Evolutionary conservation across 257 asterid genomes (phyloP).

Genomic region (Paulownia fortunei): DNA sequence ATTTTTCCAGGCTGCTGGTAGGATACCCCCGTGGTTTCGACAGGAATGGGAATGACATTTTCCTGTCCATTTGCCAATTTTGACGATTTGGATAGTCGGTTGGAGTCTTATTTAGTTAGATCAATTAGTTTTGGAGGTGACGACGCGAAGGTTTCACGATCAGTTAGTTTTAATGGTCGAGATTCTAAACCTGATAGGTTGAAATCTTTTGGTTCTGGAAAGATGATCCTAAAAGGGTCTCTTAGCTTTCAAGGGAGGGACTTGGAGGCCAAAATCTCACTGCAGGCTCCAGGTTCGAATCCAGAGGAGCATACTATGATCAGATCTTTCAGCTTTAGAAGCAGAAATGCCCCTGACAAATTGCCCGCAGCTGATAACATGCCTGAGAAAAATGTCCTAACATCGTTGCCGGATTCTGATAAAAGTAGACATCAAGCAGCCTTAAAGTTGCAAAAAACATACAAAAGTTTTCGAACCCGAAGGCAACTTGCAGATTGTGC

Average conservation of each 20-base stretch:
- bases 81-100: constrained; percentile 49
- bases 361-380: constrained; percentile 22
- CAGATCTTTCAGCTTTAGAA: constrained; percentile 28
- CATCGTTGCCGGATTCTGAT: constrained; percentile 26
- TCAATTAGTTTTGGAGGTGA: constrained; percentile 46
- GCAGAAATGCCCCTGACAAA: constrained; percentile 15
- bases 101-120: constrained; percentile 48
- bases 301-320: constrained; percentile 24
- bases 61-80: constrained; percentile 50
- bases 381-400: constrained; percentile 17
- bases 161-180: constrained; percentile 45
- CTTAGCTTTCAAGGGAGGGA: constrained; percentile 56
- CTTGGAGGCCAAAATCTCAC: constrained; percentile 50
- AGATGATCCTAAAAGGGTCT: constrained; percentile 56
- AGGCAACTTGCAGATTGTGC: constrained; percentile 91
- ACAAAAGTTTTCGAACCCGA: constrained; percentile 82
- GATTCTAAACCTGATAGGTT: constrained; percentile 39
- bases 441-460: constrained; percentile 77
- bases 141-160: constrained; percentile 35
- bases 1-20: constrained; percentile 19
- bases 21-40: constrained; percentile 21
- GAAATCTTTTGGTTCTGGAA: constrained; percentile 53
- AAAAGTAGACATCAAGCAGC: constrained; percentile 62
- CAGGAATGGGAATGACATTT: constrained; percentile 70
- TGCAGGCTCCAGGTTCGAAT: constrained; percentile 35